Evolutionary conservation across 768 basidiomycete species (phyloP).

Genomic region (Tylopilus vinaceipallidus): DNA sequence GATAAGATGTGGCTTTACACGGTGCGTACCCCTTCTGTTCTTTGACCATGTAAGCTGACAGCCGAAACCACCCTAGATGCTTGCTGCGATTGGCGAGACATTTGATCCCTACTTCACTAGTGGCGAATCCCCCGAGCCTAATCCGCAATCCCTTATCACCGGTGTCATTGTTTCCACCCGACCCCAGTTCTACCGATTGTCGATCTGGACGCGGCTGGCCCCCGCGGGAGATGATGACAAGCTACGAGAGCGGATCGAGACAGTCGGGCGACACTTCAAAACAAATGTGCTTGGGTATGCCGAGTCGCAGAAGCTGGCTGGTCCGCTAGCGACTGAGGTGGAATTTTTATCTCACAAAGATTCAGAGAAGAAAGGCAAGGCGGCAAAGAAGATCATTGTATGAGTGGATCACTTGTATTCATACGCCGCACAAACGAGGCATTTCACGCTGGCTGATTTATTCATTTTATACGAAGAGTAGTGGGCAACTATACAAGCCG

Average conservation of each 20-base stretch:
- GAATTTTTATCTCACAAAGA: constrained; percentile 95
- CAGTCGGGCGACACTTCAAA: constrained; percentile 90
- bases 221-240: constrained; percentile 54
- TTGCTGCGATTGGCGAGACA: constrained; percentile 98
- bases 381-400: constrained; percentile 74
- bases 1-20: constrained; percentile 99
- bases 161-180: constrained; percentile 95
- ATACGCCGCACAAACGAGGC: constrained; percentile 15
- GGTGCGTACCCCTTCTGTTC: constrained; percentile 40
- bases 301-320: constrained; percentile 70
- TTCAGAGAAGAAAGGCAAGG: constrained; percentile 90
- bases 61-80: constrained; percentile 67
- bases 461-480: constrained; percentile 29
- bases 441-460: constrained; percentile 30
- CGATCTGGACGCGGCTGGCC: constrained; percentile 95
- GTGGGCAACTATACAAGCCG: constrained; percentile 18
- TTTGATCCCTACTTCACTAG: constrained; percentile 82
- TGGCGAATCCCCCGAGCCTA: constrained; percentile 40
- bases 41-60: constrained; percentile 2
- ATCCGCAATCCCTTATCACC: constrained; percentile 68
- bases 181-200: constrained; percentile 92
- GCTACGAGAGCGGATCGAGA: constrained; percentile 78
- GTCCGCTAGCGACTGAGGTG: constrained; percentile 91
- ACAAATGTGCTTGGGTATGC: constrained; percentile 78
- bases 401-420: constrained; percentile 33